These are phyloP conservation scores for Petunia hybrid DNA, from an alignment of 305 asterid species.

Conservation along the genomic window DNA sequence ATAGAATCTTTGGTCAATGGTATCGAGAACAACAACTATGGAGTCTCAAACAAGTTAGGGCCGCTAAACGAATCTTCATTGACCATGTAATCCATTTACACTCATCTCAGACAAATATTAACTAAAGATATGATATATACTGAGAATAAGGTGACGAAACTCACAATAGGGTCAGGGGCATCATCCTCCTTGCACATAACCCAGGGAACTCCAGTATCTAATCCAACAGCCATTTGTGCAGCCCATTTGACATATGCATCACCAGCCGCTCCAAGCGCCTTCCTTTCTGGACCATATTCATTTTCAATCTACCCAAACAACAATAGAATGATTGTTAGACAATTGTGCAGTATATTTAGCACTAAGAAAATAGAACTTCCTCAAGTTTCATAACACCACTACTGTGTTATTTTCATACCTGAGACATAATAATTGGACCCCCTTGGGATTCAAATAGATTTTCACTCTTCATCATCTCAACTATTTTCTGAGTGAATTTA, in stretches of 20 bases:
- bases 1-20: conserved; percentile 4
- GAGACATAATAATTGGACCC: conserved; percentile 76
- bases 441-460: conserved; percentile 64
- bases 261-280: conserved; percentile 58
- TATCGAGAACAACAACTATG: not conserved
- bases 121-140: not conserved
- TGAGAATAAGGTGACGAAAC: conserved; percentile 22
- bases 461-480: conserved; percentile 70
- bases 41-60: too few relatives aligned
- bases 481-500: conserved; percentile 60
- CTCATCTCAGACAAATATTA: too few relatives aligned
- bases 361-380: conserved; percentile 6
- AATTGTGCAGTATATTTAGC: not conserved
- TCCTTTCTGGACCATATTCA: conserved; percentile 61
- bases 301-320: conserved; percentile 57
- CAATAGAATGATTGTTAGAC: not conserved
- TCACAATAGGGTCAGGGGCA: conserved; percentile 76
- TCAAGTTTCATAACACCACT: not conserved
- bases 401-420: conserved; percentile 46
- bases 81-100: too few relatives aligned
- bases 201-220: conserved; percentile 74
- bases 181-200: conserved; percentile 75
- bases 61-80: too few relatives aligned
- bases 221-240: conserved; percentile 69
- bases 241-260: conserved; percentile 65